phyloP scores from a whole-genome alignment of 2,329 filamentous ascomycete genomes.

The Fusarium chlamydosporum region DNA sequence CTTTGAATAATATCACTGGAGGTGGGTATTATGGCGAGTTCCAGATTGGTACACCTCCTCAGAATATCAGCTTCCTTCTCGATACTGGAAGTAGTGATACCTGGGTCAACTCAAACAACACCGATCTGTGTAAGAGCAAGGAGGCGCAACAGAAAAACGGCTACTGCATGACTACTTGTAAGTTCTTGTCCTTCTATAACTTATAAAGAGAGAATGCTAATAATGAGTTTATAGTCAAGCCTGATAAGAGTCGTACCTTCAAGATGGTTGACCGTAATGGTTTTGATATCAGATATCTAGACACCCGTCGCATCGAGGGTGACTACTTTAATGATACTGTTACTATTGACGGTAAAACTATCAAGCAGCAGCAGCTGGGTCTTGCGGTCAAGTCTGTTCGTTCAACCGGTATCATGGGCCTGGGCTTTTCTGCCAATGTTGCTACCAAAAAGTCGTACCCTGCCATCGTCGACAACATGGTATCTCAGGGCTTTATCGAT shows the following conservation, averaged over 20 bases:
- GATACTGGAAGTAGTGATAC: constrained; percentile 76
- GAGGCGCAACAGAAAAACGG: constrained; percentile 55
- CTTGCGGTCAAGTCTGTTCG: constrained; percentile 64
- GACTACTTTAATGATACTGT: constrained; percentile 72
- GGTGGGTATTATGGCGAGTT: constrained; percentile 71
- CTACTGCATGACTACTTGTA: constrained; percentile 57
- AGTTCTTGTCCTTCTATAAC: constrained; percentile 32
- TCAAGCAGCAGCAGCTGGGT: constrained; percentile 69
- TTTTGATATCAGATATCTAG: constrained; percentile 75
- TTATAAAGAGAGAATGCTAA: constrained; percentile 4
- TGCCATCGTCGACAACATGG: constrained; percentile 76
- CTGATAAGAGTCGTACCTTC: constrained; percentile 64
- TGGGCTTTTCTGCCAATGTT: constrained; percentile 69
- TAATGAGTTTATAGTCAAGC: constrained; percentile 54
- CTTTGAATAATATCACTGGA: constrained; percentile 67
- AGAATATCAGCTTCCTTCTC: constrained; percentile 67
- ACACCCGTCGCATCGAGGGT: constrained; percentile 67
- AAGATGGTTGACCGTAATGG: constrained; percentile 57
- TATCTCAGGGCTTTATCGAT: constrained; percentile 72
- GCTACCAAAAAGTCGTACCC: constrained; percentile 61
- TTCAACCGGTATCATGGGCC: constrained; percentile 69
- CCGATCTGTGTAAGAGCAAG: constrained; percentile 68
- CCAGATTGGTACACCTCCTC: constrained; percentile 70
- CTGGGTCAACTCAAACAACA: constrained; percentile 72
- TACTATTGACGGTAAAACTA: constrained; percentile 61